A percentile compares a stretch with the other conserved stretches of the same genome.
phyloP scores from a whole-genome alignment of 306 rosid genomes.

The Cyamopsis tetragonoloba region DNA sequence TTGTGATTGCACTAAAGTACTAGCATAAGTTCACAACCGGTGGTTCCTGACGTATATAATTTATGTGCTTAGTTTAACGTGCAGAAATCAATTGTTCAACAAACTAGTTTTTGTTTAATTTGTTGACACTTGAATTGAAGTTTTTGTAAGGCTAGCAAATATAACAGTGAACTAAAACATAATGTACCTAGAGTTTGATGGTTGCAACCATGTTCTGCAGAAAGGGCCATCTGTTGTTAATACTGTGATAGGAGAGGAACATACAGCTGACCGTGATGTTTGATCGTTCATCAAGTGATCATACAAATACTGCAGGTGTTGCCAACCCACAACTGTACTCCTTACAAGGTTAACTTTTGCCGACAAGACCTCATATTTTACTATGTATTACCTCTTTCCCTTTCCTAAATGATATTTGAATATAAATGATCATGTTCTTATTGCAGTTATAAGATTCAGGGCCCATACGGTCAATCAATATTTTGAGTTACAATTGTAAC shows the following conservation, averaged over 20 bases:
- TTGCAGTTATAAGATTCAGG: constrained; percentile 83
- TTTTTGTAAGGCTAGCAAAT: neutral
- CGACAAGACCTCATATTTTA: neutral
- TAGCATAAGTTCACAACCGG: no score
- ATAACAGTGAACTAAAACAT: neutral
- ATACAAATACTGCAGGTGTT: constrained; percentile 58
- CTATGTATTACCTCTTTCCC: neutral
- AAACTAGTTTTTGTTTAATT: no score
- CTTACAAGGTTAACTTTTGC: constrained; percentile 56
- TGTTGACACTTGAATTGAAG: constrained; percentile 9
- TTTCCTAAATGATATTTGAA: neutral
- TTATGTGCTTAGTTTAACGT: no score
- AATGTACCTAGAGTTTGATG: constrained; percentile 26
- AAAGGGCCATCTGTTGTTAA: constrained; percentile 90
- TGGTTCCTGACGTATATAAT: no score
- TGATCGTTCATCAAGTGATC: constrained; percentile 83
- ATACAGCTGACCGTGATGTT: constrained; percentile 83
- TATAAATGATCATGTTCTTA: constrained; percentile 14
- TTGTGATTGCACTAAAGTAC: no score
- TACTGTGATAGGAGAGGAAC: constrained; percentile 76
- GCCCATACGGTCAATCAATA: constrained; percentile 68
- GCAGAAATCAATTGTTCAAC: no score
- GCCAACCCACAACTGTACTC: constrained; percentile 72
- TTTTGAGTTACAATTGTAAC: constrained; percentile 79
- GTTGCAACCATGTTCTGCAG: constrained; percentile 42